Evolutionary conservation across 768 basidiomycete species (phyloP).

Genomic region (Tephrocybe sp.): DNA sequence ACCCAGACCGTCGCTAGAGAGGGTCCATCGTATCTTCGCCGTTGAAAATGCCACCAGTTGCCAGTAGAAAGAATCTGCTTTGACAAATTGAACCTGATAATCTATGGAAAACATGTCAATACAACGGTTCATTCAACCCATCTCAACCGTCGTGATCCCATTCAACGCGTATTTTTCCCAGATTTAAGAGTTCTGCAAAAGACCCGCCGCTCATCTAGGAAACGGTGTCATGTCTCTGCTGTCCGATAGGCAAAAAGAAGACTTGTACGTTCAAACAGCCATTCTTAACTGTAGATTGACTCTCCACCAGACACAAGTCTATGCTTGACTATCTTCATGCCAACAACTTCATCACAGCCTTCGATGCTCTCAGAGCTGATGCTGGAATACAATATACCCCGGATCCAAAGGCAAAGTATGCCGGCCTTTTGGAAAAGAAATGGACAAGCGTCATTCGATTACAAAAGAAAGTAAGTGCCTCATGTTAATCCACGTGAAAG

Average conservation of each 20-base stretch:
- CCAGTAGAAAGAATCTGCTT: no score
- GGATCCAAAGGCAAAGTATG: constrained; percentile 84
- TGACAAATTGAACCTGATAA: no score
- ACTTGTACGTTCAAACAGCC: constrained; percentile 22
- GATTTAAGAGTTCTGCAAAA: not conserved
- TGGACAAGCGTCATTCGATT: constrained; percentile 95
- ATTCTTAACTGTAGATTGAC: constrained; percentile 5
- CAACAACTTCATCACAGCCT: constrained; percentile 62
- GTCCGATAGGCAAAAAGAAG: constrained; percentile 32
- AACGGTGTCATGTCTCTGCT: constrained; percentile 26
- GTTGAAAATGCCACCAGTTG: no score
- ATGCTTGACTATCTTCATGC: constrained; percentile 77
- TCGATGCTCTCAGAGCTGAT: constrained; percentile 55
- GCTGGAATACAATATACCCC: constrained; percentile 63
- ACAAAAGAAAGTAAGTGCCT: constrained; percentile 79
- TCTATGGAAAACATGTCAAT: constrained; percentile 19
- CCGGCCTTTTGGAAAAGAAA: constrained; percentile 92
- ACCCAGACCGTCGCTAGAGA: no score
- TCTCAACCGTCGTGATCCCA: not conserved
- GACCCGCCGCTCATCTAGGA: not conserved
- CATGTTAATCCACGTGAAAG: not conserved
- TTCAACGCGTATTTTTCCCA: constrained; percentile 14
- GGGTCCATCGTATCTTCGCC: no score
- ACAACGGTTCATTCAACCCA: constrained; percentile 10
- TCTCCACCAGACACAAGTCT: constrained; percentile 60